Evolutionary conservation across 2,329 filamentous ascomycete genomes (phyloP).

Genomic region (Ophiocordyceps camponoti-saundersi): DNA sequence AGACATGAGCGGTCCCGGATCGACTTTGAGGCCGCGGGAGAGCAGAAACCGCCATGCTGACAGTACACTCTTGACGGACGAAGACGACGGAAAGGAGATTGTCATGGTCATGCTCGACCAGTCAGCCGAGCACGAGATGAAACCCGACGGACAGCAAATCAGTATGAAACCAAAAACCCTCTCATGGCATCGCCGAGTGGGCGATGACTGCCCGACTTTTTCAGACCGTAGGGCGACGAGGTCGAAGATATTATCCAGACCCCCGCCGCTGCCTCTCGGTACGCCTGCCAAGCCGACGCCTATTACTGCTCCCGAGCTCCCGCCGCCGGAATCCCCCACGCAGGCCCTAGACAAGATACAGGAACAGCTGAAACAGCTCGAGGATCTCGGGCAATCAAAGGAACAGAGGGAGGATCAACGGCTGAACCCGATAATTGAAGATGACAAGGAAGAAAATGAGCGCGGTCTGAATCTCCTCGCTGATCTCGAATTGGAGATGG

Average conservation of each 20-base stretch:
- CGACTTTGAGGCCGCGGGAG: not conserved
- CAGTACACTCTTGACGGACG: slow-evolving; percentile 2
- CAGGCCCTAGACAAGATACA: slow-evolving; percentile 32
- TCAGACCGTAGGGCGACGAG: slow-evolving; percentile 30
- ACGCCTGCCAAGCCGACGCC: slow-evolving; percentile 23
- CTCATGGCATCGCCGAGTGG: slow-evolving; percentile 38
- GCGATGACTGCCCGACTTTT: slow-evolving; percentile 41
- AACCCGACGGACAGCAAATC: not conserved
- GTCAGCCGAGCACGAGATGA: slow-evolving; percentile 4
- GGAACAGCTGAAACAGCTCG: slow-evolving; percentile 31
- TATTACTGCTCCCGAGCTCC: slow-evolving; percentile 29
- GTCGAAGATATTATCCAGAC: slow-evolving; percentile 36
- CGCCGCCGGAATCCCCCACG: slow-evolving; percentile 34
- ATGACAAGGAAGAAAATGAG: slow-evolving; percentile 3
- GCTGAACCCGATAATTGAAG: not conserved
- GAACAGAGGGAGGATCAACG: not conserved
- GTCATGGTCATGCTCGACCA: slow-evolving; percentile 28
- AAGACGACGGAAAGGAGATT: slow-evolving; percentile 16
- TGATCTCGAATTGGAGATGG: slow-evolving; percentile 45
- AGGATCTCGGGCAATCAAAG: slow-evolving; percentile 13
- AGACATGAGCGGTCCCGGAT: not conserved
- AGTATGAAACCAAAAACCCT: slow-evolving; percentile 4
- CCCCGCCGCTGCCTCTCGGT: slow-evolving; percentile 35
- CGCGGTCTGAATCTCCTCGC: slow-evolving; percentile 33
- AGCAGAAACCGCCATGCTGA: not conserved